A percentile compares a stretch with the other conserved stretches of the same genome.
Evolutionary conservation across 176 grass and related monocot genomes (phyloP).

Genomic region (sorghum (Sorghum bicolor)): DNA sequence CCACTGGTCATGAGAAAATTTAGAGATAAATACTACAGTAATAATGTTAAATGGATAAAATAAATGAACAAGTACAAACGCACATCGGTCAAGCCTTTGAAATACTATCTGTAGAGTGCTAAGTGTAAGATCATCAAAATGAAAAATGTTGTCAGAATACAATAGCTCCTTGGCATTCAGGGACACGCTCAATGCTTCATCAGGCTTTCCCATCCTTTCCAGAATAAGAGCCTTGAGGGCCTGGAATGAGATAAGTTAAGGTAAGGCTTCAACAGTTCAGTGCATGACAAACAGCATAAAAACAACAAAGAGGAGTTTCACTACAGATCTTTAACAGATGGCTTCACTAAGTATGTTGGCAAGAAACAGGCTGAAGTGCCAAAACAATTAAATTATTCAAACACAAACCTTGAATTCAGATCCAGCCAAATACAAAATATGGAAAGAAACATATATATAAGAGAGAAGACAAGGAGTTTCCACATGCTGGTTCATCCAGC

Average conservation of each 20-base stretch:
- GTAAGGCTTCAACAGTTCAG: constrained; percentile 4
- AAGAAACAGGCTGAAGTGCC: neutral
- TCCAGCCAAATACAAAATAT: neutral
- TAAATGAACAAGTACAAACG: constrained; percentile 12
- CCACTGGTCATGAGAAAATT: constrained; percentile 54
- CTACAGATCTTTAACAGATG: neutral
- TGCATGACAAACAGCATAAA: neutral
- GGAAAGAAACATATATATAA: neutral
- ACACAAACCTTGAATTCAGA: neutral
- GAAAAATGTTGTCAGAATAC: constrained; percentile 65
- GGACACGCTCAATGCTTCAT: constrained; percentile 74
- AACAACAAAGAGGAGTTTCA: neutral
- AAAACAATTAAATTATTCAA: neutral
- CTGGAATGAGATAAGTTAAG: constrained; percentile 51
- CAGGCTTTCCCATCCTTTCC: constrained; percentile 94
- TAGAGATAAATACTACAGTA: constrained; percentile 1
- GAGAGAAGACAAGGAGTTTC: neutral
- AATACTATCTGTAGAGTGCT: constrained; percentile 96
- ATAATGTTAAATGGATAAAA: constrained; percentile 7
- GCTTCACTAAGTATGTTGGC: neutral
- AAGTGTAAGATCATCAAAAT: constrained; percentile 93
- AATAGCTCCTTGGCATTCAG: constrained; percentile 78
- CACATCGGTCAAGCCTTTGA: constrained; percentile 88
- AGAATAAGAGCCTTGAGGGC: constrained; percentile 96
- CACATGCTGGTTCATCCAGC: neutral